These are phyloP conservation scores for Pyrenophora tritici-repentis DNA, from an alignment of 2,329 filamentous ascomycete genomes.

Conservation along the genomic window DNA sequence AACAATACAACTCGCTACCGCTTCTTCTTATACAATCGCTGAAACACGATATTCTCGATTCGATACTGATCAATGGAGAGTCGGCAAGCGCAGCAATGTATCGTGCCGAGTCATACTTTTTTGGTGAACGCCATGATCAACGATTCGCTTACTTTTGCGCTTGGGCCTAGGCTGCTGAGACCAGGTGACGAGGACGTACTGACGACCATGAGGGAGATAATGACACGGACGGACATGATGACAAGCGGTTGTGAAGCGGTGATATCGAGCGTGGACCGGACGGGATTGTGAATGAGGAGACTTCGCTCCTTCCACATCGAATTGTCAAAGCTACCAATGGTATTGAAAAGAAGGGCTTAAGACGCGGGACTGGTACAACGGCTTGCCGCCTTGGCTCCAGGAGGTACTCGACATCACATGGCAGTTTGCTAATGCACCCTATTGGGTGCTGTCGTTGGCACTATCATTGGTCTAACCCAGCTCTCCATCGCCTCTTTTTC, in stretches of 20 bases:
- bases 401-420: constrained; percentile 50
- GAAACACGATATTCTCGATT: constrained; percentile 60
- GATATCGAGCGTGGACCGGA: constrained; percentile 33
- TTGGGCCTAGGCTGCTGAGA: constrained; percentile 65
- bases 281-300: constrained; percentile 52
- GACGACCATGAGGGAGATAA: constrained; percentile 34
- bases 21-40: constrained; percentile 59
- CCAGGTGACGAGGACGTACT: constrained; percentile 48
- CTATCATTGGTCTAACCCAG: constrained; percentile 63
- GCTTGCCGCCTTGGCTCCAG: constrained; percentile 47
- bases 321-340: constrained; percentile 36
- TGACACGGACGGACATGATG: constrained; percentile 1
- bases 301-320: constrained; percentile 56
- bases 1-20: constrained; percentile 63
- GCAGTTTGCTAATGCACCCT: constrained; percentile 65
- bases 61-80: constrained; percentile 53
- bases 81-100: constrained; percentile 56
- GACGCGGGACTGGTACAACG: constrained; percentile 43
- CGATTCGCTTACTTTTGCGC: constrained; percentile 67
- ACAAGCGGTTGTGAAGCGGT: constrained; percentile 25
- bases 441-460: constrained; percentile 63
- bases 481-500: constrained; percentile 67
- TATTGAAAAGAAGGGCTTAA: constrained; percentile 38
- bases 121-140: constrained; percentile 67
- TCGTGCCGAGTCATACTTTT: constrained; percentile 68